Evolutionary conservation across 331 rosid species (phyloP), one percentile per base, ranked within the genome.

Genomic region (Malus hybrid): DNA sequence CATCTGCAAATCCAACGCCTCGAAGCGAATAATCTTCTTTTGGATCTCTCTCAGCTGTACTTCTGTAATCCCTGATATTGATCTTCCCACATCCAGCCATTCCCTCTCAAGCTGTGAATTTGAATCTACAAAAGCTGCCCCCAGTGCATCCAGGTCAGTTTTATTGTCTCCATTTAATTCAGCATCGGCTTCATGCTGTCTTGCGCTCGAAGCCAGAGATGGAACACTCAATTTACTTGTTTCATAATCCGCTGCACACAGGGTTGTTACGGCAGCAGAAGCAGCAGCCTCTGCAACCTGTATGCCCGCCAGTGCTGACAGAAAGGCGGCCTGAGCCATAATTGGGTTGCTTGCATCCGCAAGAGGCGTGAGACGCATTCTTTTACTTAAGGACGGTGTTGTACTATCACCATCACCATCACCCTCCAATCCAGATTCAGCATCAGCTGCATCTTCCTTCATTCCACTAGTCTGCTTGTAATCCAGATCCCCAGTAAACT

Each of bases 301-400:
- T 12, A 82, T 79, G 46, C 99, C 97, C 0, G 83, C 93, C 90
- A 94, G 84, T 74, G 99, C 91, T 39, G 97, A 90, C 63, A 92
- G 84, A 74, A 94, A 94, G 68, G 92, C 96, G 57, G 96, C 95
- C 97, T 60, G 65, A 60, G 99, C 99, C 97, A 95, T 90, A 39
- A 95, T 92, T 63, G 99, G 99, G 78, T 95, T 95, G 89, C 99
- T 95, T 16, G 96, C 92, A 84, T 95, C 99, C 0, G 97, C 93
- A 79, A 95, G 96, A 70, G 99, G 99, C 6, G 97, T 85, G 19
- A 95, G 90, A n/a, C 93, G 81, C 85, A 88, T 79, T 80, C 90
- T 83, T 79, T 92, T 95, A 74, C 48, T 77, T 24, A 84, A 59
- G 64, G 83, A 81, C 9, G 82, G 50, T 19, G 70, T n/a, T 3